Percentiles rank a stretch among this genome's conserved stretches.
These are phyloP conservation scores for Bimuria novae-zelandiae DNA, from an alignment of 2,329 filamentous ascomycete species.

Conservation along the genomic window DNA sequence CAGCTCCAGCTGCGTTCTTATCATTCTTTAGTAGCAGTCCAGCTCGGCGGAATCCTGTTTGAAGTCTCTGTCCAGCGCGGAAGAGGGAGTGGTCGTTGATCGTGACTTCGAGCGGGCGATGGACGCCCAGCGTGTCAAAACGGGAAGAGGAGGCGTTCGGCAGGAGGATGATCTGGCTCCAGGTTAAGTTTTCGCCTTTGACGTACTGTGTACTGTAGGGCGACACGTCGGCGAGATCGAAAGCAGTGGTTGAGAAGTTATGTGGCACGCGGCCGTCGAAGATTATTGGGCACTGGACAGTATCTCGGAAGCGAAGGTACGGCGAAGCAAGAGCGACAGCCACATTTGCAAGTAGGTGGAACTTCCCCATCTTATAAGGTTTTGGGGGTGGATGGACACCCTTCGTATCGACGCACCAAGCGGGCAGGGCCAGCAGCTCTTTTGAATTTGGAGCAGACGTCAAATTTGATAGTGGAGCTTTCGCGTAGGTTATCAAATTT, in stretches of 20 bases:
- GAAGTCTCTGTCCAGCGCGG: slow-evolving; percentile 19
- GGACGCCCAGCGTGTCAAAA: slow-evolving; percentile 18
- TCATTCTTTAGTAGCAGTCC: slow-evolving; percentile 29
- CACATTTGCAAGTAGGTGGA: neutral
- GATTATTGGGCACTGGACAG: slow-evolving; percentile 33
- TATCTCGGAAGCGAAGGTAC: neutral
- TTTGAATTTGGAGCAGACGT: too few species aligned
- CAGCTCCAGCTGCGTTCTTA: slow-evolving; percentile 22
- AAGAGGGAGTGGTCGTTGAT: slow-evolving; percentile 31
- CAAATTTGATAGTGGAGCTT: too few species aligned
- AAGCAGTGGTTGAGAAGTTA: slow-evolving; percentile 24
- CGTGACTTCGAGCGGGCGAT: slow-evolving; percentile 31
- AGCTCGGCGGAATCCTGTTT: slow-evolving; percentile 31
- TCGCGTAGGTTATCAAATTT: too few species aligned
- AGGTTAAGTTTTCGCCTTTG: slow-evolving; percentile 33
- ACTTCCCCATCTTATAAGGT: neutral
- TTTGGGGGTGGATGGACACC: too few species aligned
- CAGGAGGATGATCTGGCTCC: slow-evolving; percentile 29
- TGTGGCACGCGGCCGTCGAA: slow-evolving; percentile 33
- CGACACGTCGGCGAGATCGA: slow-evolving; percentile 21
- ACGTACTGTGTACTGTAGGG: slow-evolving; percentile 29
- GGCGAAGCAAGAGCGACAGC: neutral
- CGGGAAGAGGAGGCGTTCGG: slow-evolving; percentile 19
- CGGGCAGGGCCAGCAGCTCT: too few species aligned
- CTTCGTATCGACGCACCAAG: too few species aligned